Percentiles rank a stretch among this genome's conserved stretches.
Evolutionary conservation across 2,329 filamentous ascomycete species (phyloP).

Genomic region (Aspergillus bombycis): DNA sequence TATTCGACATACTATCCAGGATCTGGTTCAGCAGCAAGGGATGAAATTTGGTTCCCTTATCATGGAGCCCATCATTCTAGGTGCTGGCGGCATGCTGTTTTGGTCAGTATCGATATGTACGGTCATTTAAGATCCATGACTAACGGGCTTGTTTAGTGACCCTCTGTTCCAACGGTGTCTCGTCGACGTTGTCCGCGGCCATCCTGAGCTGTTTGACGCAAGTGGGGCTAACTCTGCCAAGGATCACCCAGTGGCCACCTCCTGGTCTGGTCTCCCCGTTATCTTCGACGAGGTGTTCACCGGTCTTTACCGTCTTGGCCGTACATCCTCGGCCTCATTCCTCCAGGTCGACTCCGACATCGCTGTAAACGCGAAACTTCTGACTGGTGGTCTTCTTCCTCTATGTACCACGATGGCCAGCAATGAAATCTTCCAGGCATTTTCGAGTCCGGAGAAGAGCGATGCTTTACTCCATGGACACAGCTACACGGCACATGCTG

Average conservation of each 20-base stretch:
- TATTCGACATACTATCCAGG: slow-evolving; percentile 59
- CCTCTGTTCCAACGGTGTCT: slow-evolving; percentile 78
- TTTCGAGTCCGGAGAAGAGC: slow-evolving; percentile 71
- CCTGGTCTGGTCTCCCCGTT: slow-evolving; percentile 75
- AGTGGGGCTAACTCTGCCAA: slow-evolving; percentile 24
- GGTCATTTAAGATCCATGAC: background rate
- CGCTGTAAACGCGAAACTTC: slow-evolving; percentile 78
- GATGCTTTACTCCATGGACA: slow-evolving; percentile 82
- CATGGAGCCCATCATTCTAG: slow-evolving; percentile 78
- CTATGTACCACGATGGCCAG: slow-evolving; percentile 77
- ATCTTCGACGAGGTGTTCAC: slow-evolving; percentile 90
- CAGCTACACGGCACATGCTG: slow-evolving; percentile 82
- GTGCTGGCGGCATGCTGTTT: slow-evolving; percentile 82
- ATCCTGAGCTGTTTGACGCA: slow-evolving; percentile 57
- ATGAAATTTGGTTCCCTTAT: slow-evolving; percentile 75
- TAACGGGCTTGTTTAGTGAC: slow-evolving; percentile 56
- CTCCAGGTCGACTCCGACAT: slow-evolving; percentile 72
- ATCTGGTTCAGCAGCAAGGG: slow-evolving; percentile 58
- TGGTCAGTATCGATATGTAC: slow-evolving; percentile 57
- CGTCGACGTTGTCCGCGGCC: slow-evolving; percentile 66
- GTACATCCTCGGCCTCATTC: slow-evolving; percentile 70
- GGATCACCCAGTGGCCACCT: slow-evolving; percentile 13
- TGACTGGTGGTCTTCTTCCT: slow-evolving; percentile 79
- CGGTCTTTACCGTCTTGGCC: slow-evolving; percentile 78
- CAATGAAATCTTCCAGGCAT: slow-evolving; percentile 71